Percentiles rank a stretch among this genome's conserved stretches.
Conservation (phyloP, 495 filamentous ascomycete genomes). For the Delitschia confertaspora region DNA sequence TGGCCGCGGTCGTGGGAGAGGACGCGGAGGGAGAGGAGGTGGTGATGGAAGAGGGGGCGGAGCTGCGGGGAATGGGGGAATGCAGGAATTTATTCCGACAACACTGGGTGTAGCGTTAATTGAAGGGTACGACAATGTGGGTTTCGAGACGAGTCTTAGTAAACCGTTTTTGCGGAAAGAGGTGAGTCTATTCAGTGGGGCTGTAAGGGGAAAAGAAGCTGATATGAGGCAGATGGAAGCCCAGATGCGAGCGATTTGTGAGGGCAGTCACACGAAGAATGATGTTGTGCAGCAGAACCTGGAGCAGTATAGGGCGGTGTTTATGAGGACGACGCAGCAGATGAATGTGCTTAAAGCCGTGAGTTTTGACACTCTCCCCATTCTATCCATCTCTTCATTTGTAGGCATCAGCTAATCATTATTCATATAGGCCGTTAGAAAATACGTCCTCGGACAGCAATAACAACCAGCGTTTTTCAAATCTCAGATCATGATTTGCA, state of each 20-base stretch:
- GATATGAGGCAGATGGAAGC: conserved; percentile 59
- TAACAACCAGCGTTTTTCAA: too few species aligned
- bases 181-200: conserved; percentile 25
- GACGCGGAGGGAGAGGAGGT: conserved; percentile 40
- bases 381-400: background rate
- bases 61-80: conserved; percentile 44
- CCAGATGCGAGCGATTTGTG: conserved; percentile 90
- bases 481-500: too few species aligned
- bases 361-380: too few species aligned
- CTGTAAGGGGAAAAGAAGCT: conserved; percentile 11
- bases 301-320: conserved; percentile 76
- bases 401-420: conserved; percentile 15
- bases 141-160: conserved; percentile 78
- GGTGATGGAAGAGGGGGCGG: conserved; percentile 36
- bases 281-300: conserved; percentile 72
- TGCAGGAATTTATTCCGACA: conserved; percentile 85
- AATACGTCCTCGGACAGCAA: conserved; percentile 31
- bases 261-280: conserved; percentile 63
- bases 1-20: conserved; percentile 36
- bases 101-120: conserved; percentile 82
- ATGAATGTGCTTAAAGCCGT: conserved; percentile 68
- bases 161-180: conserved; percentile 98
- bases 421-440: conserved; percentile 30
- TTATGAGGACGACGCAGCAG: conserved; percentile 62
- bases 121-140: conserved; percentile 86